A percentile compares a stretch with the other conserved stretches of the same genome.
Conservation (phyloP, 2,329 filamentous ascomycete species). For the Monilinia vaccinii-corymbosi region DNA sequence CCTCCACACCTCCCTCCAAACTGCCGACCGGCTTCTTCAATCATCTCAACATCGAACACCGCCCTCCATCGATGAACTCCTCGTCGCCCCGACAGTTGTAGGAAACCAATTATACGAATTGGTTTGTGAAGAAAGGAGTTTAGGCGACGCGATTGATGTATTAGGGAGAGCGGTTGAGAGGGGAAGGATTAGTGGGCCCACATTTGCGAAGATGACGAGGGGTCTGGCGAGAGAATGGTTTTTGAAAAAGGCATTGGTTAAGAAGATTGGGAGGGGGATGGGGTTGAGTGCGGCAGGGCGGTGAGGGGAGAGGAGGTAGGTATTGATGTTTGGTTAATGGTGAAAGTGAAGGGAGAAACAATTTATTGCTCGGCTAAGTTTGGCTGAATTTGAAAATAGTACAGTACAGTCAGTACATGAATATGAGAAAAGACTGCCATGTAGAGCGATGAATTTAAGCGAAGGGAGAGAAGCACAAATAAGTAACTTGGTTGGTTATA, state of each 20-base stretch:
- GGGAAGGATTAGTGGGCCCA: slow-evolving; percentile 59
- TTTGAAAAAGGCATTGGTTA: slow-evolving; percentile 70
- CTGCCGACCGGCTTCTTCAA: slow-evolving; percentile 70
- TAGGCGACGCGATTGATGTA: slow-evolving; percentile 80
- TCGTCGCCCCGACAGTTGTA: slow-evolving; percentile 90
- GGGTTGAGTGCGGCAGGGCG: slow-evolving; percentile 39
- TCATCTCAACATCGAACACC: slow-evolving; percentile 59
- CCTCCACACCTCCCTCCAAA: slow-evolving; percentile 64
- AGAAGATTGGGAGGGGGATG: slow-evolving; percentile 71
- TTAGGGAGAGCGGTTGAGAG: slow-evolving; percentile 65
- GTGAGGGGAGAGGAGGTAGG: neutral
- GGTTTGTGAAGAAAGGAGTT: slow-evolving; percentile 78
- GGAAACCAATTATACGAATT: slow-evolving; percentile 85
- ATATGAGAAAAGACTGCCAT: neutral
- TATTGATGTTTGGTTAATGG: slow-evolving; percentile 1
- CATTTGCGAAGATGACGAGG: slow-evolving; percentile 71
- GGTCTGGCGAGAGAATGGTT: slow-evolving; percentile 72
- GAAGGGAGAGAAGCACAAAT: neutral
- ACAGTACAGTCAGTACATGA: too few species aligned
- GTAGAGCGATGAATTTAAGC: neutral
- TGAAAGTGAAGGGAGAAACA: neutral
- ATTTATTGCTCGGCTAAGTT: neutral
- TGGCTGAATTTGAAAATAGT: neutral
- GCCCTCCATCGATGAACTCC: slow-evolving; percentile 77
- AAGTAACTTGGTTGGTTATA: neutral